Percentiles rank a stretch among this genome's conserved stretches.
Conservation (phyloP, 768 basidiomycete genomes). For the Agrocybe praecox region DNA sequence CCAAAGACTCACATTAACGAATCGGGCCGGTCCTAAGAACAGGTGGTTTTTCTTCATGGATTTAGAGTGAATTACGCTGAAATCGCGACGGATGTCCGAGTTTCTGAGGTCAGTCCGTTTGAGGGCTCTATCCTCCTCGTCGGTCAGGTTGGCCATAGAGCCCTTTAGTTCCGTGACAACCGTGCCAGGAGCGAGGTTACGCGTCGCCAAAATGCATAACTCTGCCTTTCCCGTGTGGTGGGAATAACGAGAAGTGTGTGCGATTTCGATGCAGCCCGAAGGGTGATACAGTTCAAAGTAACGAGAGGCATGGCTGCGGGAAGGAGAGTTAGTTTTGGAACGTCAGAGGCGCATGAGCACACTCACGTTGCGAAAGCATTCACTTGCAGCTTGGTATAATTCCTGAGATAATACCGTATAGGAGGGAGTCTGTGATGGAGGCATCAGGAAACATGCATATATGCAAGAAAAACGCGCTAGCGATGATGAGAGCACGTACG, state of each 20-base stretch:
- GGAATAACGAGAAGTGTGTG: slow-evolving; percentile 86
- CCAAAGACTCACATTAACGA: slow-evolving; percentile 76
- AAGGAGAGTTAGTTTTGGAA: slow-evolving; percentile 22
- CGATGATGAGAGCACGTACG: slow-evolving; percentile 47
- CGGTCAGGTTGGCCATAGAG: slow-evolving; percentile 86
- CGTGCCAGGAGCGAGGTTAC: slow-evolving; percentile 62
- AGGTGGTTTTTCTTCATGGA: slow-evolving; percentile 92
- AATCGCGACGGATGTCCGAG: slow-evolving; percentile 80
- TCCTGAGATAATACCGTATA: slow-evolving; percentile 77
- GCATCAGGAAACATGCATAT: background rate
- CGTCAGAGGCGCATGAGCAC: slow-evolving; percentile 24
- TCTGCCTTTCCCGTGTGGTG: slow-evolving; percentile 89
- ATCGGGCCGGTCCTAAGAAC: slow-evolving; percentile 89
- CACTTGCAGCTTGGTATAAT: slow-evolving; percentile 81
- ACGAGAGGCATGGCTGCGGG: slow-evolving; percentile 76
- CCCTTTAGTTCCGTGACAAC: slow-evolving; percentile 89
- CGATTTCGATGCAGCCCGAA: slow-evolving; percentile 82
- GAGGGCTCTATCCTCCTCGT: slow-evolving; percentile 84
- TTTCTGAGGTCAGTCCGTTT: slow-evolving; percentile 80
- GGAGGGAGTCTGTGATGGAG: slow-evolving; percentile 57
- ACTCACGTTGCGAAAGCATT: slow-evolving; percentile 93
- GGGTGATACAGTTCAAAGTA: slow-evolving; percentile 90
- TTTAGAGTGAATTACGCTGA: slow-evolving; percentile 90
- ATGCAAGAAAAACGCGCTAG: slow-evolving; percentile 22
- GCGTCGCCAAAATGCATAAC: slow-evolving; percentile 84